Conservation (phyloP, 2,329 filamentous ascomycete genomes). For the Aquanectria penicillioides region DNA sequence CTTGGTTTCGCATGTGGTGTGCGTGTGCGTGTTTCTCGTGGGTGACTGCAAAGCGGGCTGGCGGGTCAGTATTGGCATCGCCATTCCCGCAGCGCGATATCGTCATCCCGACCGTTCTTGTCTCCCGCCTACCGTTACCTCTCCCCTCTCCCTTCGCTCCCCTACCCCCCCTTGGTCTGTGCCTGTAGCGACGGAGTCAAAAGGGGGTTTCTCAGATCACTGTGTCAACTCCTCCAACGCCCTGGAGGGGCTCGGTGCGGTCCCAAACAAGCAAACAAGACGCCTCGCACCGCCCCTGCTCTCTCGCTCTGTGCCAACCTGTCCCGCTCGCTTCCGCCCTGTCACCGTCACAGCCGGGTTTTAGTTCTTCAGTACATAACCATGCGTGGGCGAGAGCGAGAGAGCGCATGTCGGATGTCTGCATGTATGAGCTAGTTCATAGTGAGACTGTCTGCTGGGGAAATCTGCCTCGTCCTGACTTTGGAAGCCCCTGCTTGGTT, state of each 20-base stretch:
- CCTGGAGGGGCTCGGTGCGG: too few species aligned
- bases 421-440: conserved; percentile 3
- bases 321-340: neutral
- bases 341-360: neutral
- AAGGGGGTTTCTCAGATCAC: neutral
- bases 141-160: neutral
- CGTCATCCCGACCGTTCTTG: conserved; percentile 36
- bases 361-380: conserved; percentile 5
- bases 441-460: conserved; percentile 1
- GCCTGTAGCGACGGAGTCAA: neutral
- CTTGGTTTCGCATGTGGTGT: too few species aligned
- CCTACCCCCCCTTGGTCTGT: neutral
- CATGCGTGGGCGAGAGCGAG: neutral
- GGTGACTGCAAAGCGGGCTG: conserved; percentile 2
- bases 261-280: too few species aligned
- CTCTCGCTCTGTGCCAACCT: neutral
- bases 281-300: neutral
- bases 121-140: neutral
- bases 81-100: conserved; percentile 24
- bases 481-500: too few species aligned
- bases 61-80: conserved; percentile 22
- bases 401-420: too few species aligned
- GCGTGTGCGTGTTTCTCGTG: neutral
- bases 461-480: conserved; percentile 20
- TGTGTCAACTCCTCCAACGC: neutral